Conservation (phyloP, 2,329 filamentous ascomycete genomes). For the Alternaria tenuissima region DNA sequence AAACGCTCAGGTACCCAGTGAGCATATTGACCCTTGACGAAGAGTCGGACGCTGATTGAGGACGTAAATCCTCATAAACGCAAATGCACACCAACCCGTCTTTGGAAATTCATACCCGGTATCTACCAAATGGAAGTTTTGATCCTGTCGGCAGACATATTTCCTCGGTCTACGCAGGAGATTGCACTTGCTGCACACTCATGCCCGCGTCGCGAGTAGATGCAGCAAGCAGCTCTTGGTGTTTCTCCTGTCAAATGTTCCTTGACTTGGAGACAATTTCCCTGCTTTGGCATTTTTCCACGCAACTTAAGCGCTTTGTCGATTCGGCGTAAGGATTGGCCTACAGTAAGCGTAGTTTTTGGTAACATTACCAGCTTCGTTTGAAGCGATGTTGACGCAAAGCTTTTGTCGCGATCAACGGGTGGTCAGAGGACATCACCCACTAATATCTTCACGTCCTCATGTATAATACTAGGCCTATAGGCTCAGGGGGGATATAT, state of each 20-base stretch:
- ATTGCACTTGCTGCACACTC: not conserved
- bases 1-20: slow-evolving; percentile 44
- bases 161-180: not conserved
- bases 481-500: not conserved
- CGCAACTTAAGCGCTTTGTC: not conserved
- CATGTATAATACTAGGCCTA: slow-evolving; percentile 7
- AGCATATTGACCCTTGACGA: slow-evolving; percentile 37
- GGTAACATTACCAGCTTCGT: not conserved
- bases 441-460: slow-evolving; percentile 15
- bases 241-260: not conserved
- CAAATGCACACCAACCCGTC: slow-evolving; percentile 9
- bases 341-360: not conserved
- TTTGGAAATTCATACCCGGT: slow-evolving; percentile 9
- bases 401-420: not conserved
- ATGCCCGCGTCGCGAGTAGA: not conserved
- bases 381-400: not conserved
- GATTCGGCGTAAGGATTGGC: not conserved
- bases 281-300: not conserved
- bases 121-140: not conserved
- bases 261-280: not conserved
- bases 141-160: not conserved
- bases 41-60: slow-evolving; percentile 27
- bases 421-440: slow-evolving; percentile 14
- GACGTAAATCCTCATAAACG: not conserved
- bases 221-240: not conserved